Evolutionary conservation across 2,329 filamentous ascomycete species (phyloP).

Genomic region (Gaeumannomyces tritici): DNA sequence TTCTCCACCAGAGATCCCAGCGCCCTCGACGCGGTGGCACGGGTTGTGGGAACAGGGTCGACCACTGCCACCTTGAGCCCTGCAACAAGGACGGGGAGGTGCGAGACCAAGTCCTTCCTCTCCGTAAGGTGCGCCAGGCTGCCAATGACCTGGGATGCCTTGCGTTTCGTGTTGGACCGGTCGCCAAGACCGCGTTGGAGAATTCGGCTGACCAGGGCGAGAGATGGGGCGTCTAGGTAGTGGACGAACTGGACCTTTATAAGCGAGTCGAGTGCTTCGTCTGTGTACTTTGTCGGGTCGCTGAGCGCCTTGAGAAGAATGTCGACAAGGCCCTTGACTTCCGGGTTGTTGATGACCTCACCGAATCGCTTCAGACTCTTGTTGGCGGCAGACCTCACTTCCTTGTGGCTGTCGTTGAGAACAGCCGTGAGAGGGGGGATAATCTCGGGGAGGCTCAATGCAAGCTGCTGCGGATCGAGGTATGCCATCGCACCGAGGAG

Average conservation of each 20-base stretch:
- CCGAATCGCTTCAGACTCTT: conserved; percentile 95
- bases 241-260: conserved; percentile 99
- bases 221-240: conserved; percentile 92
- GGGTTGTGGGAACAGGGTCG: conserved; percentile 91
- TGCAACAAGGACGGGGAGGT: conserved; percentile 85
- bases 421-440: conserved; percentile 92
- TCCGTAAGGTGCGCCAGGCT: conserved; percentile 95
- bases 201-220: conserved; percentile 91
- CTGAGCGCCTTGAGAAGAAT: conserved; percentile 93
- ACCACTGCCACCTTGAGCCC: conserved; percentile 84
- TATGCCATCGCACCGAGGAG: conserved; percentile 97
- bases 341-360: conserved; percentile 95
- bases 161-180: conserved; percentile 89
- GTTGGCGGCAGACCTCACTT: conserved; percentile 86
- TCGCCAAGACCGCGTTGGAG: conserved; percentile 86
- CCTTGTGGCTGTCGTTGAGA: conserved; percentile 95
- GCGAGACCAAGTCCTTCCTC: conserved; percentile 82
- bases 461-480: conserved; percentile 88
- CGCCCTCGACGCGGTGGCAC: conserved; percentile 91
- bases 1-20: conserved; percentile 97
- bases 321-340: conserved; percentile 86
- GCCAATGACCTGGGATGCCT: conserved; percentile 94
- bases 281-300: conserved; percentile 93
- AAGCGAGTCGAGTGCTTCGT: conserved; percentile 83
- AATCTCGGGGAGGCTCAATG: conserved; percentile 86